Percentiles rank a stretch among this genome's conserved stretches.
Evolutionary conservation across 345 rosid species (phyloP).

Genomic region (Conringia planisiliqua): DNA sequence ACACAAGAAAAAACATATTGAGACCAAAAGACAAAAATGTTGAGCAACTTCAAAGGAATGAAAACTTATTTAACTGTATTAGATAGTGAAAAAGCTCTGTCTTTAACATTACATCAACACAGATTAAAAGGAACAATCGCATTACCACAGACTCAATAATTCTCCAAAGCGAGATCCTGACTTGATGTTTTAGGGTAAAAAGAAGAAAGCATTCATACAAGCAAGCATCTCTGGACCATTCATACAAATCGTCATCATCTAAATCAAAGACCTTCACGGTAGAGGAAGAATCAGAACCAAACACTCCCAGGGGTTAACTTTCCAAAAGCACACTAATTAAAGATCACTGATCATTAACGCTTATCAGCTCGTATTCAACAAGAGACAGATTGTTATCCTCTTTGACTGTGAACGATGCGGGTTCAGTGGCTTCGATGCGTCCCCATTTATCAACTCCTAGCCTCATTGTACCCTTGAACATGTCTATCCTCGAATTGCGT

Average conservation of each 20-base stretch:
- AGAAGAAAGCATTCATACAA: conserved; percentile 16
- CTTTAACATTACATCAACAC: conserved; percentile 16
- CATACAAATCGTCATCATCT: conserved; percentile 18
- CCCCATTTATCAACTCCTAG: conserved; percentile 98
- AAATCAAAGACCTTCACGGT: conserved; percentile 17
- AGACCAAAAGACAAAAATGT: neutral
- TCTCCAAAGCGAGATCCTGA: neutral
- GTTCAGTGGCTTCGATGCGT: conserved; percentile 71
- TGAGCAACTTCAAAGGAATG: neutral
- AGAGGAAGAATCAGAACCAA: conserved; percentile 32
- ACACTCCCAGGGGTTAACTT: conserved; percentile 33
- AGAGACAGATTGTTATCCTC: conserved; percentile 82
- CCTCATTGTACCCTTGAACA: conserved; percentile 99
- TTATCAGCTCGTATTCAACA: conserved; percentile 86
- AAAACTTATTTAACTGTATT: conserved; percentile 12
- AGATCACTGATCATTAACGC: conserved; percentile 58
- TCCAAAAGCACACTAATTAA: conserved; percentile 16
- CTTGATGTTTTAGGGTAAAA: neutral
- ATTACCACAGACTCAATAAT: neutral
- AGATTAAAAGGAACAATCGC: neutral
- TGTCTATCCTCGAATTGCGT: conserved; percentile 89
- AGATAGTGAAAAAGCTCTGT: conserved; percentile 19
- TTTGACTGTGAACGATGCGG: conserved; percentile 55
- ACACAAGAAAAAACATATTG: too few species aligned
- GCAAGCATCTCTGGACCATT: conserved; percentile 17